Evolutionary conservation across 2,329 filamentous ascomycete genomes (phyloP).

Genomic region (Atkinsonella texensis): DNA sequence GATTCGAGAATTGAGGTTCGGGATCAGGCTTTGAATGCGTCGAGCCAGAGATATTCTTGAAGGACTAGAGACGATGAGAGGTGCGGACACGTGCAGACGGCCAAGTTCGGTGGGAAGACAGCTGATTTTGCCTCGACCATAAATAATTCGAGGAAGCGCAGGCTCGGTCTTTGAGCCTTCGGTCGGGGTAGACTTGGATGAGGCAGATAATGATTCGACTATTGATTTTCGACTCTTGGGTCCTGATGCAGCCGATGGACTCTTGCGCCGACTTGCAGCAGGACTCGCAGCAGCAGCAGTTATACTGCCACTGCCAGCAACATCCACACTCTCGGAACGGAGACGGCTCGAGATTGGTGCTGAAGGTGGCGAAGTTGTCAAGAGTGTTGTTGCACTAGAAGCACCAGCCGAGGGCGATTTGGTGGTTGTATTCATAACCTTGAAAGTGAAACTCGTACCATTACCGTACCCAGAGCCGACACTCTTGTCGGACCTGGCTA

Average conservation of each 20-base stretch:
- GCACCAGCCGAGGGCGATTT: neutral
- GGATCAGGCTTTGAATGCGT: conserved; percentile 21
- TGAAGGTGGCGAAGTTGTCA: neutral
- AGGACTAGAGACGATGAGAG: conserved; percentile 26
- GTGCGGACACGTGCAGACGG: conserved; percentile 18
- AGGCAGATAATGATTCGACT: neutral
- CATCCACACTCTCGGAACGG: neutral
- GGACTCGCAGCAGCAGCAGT: neutral
- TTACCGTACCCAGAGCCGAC: neutral
- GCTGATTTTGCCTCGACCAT: conserved; percentile 20
- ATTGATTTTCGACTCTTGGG: neutral
- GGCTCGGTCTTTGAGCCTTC: conserved; percentile 3
- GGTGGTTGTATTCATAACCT: conserved; percentile 5
- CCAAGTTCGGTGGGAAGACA: conserved; percentile 22
- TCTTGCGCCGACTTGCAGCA: neutral
- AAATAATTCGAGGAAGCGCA: conserved; percentile 21
- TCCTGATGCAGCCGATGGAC: conserved; percentile 2
- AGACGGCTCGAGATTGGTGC: neutral
- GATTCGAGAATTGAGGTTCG: conserved; percentile 20
- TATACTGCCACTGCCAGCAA: conserved; percentile 1
- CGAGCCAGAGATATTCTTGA: conserved; percentile 23
- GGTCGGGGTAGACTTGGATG: conserved; percentile 4
- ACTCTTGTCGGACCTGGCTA: neutral
- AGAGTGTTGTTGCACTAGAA: neutral
- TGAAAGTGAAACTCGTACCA: neutral